A percentile compares a stretch with the other conserved stretches of the same genome.
Evolutionary conservation across 2,329 filamentous ascomycete species (phyloP).

Genomic region (Hymenoscyphus occultus): DNA sequence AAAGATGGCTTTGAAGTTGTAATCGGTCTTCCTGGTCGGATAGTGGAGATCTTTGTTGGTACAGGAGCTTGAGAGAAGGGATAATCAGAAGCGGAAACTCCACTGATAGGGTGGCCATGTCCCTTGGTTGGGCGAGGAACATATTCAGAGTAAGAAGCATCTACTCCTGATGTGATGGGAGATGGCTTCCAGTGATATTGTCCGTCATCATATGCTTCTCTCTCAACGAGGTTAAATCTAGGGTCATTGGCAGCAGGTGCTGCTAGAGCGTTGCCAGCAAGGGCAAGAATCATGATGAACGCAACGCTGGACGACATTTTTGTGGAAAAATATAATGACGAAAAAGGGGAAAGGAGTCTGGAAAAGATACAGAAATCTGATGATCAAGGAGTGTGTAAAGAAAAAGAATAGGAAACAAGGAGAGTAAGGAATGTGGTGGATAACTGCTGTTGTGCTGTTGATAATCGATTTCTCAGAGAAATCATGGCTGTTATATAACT

Average conservation of each 20-base stretch:
- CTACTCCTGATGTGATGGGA: background rate
- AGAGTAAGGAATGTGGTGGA: constrained; percentile 5
- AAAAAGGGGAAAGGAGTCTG: background rate
- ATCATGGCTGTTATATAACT: background rate
- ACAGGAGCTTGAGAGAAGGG: background rate
- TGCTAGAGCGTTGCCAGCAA: background rate
- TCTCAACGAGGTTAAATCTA: background rate
- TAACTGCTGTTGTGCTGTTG: constrained; percentile 4
- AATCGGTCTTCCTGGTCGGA: background rate
- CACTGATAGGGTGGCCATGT: background rate
- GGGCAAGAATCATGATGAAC: background rate
- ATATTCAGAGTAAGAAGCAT: background rate
- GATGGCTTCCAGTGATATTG: constrained; percentile 4
- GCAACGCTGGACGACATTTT: constrained; percentile 2
- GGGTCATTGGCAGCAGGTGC: background rate
- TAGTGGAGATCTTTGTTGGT: background rate
- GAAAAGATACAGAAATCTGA: background rate
- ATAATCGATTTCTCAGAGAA: background rate
- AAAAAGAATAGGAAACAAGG: background rate
- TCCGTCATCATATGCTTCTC: background rate
- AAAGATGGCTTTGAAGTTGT: background rate
- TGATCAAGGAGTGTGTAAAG: background rate
- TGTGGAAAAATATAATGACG: background rate
- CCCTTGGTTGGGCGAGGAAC: background rate
- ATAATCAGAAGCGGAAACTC: background rate